Evolutionary conservation across 2,329 filamentous ascomycete genomes (phyloP).

Genomic region (Cercospora brassicicola): DNA sequence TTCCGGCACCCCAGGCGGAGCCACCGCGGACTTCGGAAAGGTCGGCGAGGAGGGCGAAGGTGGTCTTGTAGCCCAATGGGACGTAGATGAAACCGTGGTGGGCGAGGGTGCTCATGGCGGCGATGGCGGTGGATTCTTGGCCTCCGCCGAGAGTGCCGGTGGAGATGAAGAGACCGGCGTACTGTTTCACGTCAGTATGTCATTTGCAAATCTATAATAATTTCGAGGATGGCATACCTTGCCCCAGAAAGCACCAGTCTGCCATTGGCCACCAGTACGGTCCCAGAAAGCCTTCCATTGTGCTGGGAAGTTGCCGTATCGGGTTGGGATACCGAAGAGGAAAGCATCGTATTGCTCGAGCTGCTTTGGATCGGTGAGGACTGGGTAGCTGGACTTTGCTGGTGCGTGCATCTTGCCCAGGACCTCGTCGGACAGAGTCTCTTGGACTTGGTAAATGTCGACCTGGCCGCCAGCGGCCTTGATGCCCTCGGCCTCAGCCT

Average conservation of each 20-base stretch:
- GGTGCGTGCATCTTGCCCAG: conserved; percentile 89
- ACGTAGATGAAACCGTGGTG: conserved; percentile 97
- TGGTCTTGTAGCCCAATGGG: conserved; percentile 86
- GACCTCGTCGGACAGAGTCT: conserved; percentile 84
- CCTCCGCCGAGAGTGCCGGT: conserved; percentile 84
- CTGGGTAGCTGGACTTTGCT: conserved; percentile 65
- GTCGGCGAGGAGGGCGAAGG: conserved; percentile 69
- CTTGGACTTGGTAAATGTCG: conserved; percentile 82
- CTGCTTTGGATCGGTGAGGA: conserved; percentile 59
- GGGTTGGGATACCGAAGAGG: conserved; percentile 90
- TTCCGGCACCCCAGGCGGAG: conserved; percentile 89
- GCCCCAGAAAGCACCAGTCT: conserved; percentile 64
- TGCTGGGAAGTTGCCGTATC: conserved; percentile 94
- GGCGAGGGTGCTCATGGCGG: conserved; percentile 77
- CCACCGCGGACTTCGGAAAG: conserved; percentile 81
- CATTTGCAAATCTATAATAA: background rate
- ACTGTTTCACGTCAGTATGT: conserved; percentile 39
- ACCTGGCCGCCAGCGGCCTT: conserved; percentile 79
- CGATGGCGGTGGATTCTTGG: conserved; percentile 83
- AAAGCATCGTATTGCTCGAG: conserved; percentile 76
- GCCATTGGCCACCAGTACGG: conserved; percentile 72
- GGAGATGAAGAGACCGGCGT: conserved; percentile 85
- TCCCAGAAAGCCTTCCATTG: conserved; percentile 97
- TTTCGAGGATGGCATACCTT: conserved; percentile 50
- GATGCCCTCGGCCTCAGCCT: conserved; percentile 88